Evolutionary conservation across 768 basidiomycete species (phyloP).

Genomic region (Boletus huronensis): DNA sequence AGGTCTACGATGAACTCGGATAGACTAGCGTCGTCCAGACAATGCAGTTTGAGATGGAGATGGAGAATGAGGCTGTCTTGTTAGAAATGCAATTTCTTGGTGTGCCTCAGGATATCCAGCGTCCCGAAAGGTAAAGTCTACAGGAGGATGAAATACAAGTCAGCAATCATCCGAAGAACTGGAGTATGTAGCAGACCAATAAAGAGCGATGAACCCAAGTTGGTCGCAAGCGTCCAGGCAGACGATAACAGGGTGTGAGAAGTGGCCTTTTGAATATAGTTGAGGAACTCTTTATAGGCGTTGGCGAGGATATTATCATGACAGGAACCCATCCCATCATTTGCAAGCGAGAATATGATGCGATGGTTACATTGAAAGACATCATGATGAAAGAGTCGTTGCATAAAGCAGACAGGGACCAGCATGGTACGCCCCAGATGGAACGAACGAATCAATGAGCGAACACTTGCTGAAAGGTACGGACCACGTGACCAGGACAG

Average conservation of each 20-base stretch:
- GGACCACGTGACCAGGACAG: slow-evolving; percentile 24
- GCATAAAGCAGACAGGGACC: slow-evolving; percentile 19
- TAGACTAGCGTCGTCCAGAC: not conserved
- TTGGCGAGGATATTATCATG: not conserved
- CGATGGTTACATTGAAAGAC: slow-evolving; percentile 14
- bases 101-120: not conserved
- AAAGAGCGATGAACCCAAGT: not conserved
- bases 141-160: not conserved
- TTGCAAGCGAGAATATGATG: slow-evolving; percentile 6
- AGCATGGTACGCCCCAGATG: not conserved
- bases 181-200: slow-evolving; percentile 3
- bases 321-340: not conserved
- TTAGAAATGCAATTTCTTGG: not conserved
- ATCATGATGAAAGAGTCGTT: slow-evolving; percentile 18
- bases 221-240: slow-evolving; percentile 10
- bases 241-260: slow-evolving; percentile 3
- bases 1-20: not conserved
- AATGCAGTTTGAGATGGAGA: not conserved
- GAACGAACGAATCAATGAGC: not conserved
- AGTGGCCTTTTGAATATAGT: not conserved
- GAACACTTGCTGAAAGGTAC: not conserved
- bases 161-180: not conserved
- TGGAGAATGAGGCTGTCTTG: not conserved
- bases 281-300: slow-evolving; percentile 17
- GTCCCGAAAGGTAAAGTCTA: slow-evolving; percentile 3